These are phyloP conservation scores for Trapa bicornis DNA, from an alignment of 345 rosid genomes.

Conservation along the genomic window DNA sequence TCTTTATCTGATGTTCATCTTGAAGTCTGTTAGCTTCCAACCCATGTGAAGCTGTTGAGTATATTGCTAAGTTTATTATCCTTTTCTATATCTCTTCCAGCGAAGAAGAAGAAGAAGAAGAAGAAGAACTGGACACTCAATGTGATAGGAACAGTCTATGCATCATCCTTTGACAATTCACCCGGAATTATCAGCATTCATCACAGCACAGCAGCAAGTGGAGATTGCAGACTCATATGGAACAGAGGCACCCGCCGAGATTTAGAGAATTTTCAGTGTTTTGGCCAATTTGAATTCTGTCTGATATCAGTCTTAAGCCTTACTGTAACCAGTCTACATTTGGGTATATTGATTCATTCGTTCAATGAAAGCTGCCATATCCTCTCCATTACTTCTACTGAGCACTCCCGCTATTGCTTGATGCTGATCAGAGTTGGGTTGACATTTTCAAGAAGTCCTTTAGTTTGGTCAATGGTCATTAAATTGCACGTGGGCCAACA, in stretches of 20 bases:
- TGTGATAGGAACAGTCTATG: background rate
- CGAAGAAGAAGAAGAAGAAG: constrained; percentile 7
- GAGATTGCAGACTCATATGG: background rate
- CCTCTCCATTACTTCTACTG: background rate
- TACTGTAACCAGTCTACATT: background rate
- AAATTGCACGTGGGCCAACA: too few species aligned
- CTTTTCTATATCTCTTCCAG: constrained; percentile 4
- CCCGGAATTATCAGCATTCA: background rate
- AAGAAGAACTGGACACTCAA: constrained; percentile 1
- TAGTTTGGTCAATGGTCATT: too few species aligned
- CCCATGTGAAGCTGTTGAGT: background rate
- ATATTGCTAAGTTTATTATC: background rate
- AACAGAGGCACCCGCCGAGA: background rate
- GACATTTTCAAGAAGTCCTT: too few species aligned
- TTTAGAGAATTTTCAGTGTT: background rate
- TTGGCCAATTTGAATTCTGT: background rate
- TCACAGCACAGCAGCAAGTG: background rate
- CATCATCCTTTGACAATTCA: constrained; percentile 5
- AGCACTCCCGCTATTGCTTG: too few species aligned
- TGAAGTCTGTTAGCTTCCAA: background rate
- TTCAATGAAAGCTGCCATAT: background rate
- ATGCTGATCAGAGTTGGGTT: too few species aligned
- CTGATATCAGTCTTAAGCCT: background rate
- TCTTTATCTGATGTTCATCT: background rate
- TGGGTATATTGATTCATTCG: background rate